Percentiles rank a stretch among this genome's conserved stretches.
Conservation (phyloP, 345 rosid species). For the Geranium brycei region DNA sequence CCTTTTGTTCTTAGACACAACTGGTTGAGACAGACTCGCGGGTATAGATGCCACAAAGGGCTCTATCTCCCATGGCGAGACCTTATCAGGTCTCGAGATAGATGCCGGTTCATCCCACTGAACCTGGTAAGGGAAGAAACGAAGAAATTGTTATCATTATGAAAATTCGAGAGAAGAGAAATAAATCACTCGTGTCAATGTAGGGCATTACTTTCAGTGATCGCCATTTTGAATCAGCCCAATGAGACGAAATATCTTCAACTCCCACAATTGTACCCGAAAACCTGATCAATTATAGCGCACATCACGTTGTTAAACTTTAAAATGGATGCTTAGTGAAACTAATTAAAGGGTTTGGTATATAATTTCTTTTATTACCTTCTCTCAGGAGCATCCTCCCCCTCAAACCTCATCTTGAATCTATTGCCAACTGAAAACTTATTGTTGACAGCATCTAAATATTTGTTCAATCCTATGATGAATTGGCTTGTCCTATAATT, state of each 20-base stretch:
- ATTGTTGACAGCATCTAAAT: constrained; percentile 48
- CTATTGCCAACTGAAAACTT: constrained; percentile 66
- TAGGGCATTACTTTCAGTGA: constrained; percentile 44
- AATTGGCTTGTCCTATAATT: constrained; percentile 72
- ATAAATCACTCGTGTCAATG: background rate
- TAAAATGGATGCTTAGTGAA: background rate
- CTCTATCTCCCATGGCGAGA: constrained; percentile 94
- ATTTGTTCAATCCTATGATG: constrained; percentile 71
- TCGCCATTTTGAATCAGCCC: constrained; percentile 83
- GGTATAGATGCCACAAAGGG: constrained; percentile 43
- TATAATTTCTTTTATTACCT: constrained; percentile 30
- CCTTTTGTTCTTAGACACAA: constrained; percentile 49
- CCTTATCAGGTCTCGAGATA: constrained; percentile 61
- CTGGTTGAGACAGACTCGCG: constrained; percentile 30
- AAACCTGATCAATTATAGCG: constrained; percentile 36
- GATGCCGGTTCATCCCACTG: constrained; percentile 95
- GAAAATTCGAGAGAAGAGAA: background rate
- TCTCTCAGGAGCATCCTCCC: constrained; percentile 81
- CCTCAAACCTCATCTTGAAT: constrained; percentile 87
- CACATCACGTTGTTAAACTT: no score
- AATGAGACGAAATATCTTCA: constrained; percentile 63
- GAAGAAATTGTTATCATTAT: background rate
- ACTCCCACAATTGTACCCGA: constrained; percentile 80
- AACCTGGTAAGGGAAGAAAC: constrained; percentile 28
- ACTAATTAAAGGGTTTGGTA: background rate